A percentile compares a stretch with the other conserved stretches of the same genome.
Conservation (phyloP, 176 grass and related monocot species). For the Typha latifolia region DNA sequence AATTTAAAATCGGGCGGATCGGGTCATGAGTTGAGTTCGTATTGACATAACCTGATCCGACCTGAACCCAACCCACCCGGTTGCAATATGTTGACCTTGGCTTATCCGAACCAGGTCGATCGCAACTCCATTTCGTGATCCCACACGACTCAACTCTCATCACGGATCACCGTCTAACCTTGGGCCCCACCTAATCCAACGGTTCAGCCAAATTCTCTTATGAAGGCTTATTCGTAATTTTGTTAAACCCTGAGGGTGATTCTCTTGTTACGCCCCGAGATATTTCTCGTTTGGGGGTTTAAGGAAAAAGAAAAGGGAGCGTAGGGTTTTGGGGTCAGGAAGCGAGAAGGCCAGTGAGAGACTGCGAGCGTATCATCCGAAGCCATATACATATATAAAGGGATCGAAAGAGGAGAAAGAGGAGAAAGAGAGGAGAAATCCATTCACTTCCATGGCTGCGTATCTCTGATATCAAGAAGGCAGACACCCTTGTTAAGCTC, state of each 20-base stretch:
- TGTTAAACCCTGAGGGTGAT: not conserved
- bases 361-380: not conserved
- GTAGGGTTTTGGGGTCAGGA: slow-evolving; percentile 30
- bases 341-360: not conserved
- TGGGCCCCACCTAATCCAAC: slow-evolving; percentile 3
- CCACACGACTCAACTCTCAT: too few relatives aligned
- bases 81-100: too few relatives aligned
- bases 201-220: not conserved
- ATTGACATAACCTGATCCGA: too few relatives aligned
- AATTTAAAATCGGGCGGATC: too few relatives aligned
- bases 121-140: too few relatives aligned
- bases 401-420: not conserved
- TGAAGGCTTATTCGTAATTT: slow-evolving; percentile 8
- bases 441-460: slow-evolving; percentile 2
- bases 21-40: too few relatives aligned
- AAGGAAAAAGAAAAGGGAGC: slow-evolving; percentile 12
- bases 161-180: too few relatives aligned
- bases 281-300: slow-evolving; percentile 25
- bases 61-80: too few relatives aligned
- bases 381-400: slow-evolving; percentile 15
- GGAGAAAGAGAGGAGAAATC: not conserved
- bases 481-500: too few relatives aligned
- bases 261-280: not conserved
- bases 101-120: too few relatives aligned
- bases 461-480: slow-evolving; percentile 1